A percentile compares a stretch with the other conserved stretches of the same genome.
phyloP scores from a whole-genome alignment of 768 basidiomycete genomes.

The Trametes sanguinea region DNA sequence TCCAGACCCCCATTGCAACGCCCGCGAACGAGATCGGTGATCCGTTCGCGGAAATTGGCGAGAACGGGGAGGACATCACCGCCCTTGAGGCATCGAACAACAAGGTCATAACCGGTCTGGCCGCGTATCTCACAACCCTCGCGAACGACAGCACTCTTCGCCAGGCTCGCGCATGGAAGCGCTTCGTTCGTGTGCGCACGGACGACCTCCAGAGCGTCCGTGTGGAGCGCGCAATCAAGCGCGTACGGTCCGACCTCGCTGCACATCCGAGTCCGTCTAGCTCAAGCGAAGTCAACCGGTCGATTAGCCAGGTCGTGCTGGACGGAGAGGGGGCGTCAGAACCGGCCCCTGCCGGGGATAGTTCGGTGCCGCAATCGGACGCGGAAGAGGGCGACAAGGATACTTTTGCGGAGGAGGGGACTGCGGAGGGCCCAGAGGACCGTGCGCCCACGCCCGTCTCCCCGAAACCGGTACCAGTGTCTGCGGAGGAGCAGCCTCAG shows the following conservation, averaged over 20 bases:
- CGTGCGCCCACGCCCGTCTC: constrained; percentile 27
- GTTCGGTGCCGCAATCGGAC: constrained; percentile 8
- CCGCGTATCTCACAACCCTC: constrained; percentile 77
- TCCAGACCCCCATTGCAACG: constrained; percentile 48
- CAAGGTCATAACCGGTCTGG: constrained; percentile 64
- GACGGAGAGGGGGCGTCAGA: constrained; percentile 28
- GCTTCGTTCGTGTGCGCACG: constrained; percentile 81
- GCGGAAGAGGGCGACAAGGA: constrained; percentile 18
- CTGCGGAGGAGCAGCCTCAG: constrained; percentile 8
- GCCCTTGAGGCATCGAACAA: constrained; percentile 40
- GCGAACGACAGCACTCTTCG: constrained; percentile 69
- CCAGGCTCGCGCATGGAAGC: constrained; percentile 73
- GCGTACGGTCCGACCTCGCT: constrained; percentile 82
- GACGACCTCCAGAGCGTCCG: constrained; percentile 89
- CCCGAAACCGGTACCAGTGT: constrained; percentile 14
- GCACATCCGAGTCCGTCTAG: constrained; percentile 54
- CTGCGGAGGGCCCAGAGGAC: constrained; percentile 22
- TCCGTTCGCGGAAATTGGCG: constrained; percentile 50
- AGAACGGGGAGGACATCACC: constrained; percentile 27
- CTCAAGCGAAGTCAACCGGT: constrained; percentile 31
- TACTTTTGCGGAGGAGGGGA: constrained; percentile 15
- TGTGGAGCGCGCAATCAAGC: constrained; percentile 85
- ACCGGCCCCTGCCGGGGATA: constrained; percentile 14
- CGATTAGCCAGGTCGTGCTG: constrained; percentile 36
- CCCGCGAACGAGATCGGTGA: constrained; percentile 61